Percentiles rank a stretch among this genome's conserved stretches.
Evolutionary conservation across 2,329 filamentous ascomycete genomes (phyloP).

Genomic region (Didymella exigua): DNA sequence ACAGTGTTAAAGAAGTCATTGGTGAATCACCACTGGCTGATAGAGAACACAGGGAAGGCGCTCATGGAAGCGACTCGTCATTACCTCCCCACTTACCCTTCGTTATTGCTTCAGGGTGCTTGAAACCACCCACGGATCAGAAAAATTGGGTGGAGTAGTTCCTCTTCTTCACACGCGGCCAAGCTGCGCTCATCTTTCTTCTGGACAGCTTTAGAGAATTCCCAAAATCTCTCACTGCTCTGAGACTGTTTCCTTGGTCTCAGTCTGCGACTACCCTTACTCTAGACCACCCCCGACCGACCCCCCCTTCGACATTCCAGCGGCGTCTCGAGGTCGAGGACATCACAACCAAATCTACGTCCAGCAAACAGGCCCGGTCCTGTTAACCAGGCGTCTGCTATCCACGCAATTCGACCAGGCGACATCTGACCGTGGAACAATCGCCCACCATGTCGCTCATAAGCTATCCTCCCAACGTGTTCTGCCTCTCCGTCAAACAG

Average conservation of each 20-base stretch:
- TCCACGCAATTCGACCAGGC: background rate
- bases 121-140: constrained; percentile 1
- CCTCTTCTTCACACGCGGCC: background rate
- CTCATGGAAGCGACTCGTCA: constrained; percentile 11
- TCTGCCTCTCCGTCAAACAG: constrained; percentile 55
- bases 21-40: constrained; percentile 12
- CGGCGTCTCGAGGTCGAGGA: background rate
- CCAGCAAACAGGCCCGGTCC: background rate
- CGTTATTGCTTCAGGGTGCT: constrained; percentile 6
- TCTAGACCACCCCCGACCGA: background rate
- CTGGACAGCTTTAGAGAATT: background rate
- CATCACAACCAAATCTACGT: background rate
- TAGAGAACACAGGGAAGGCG: constrained; percentile 4
- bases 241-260: background rate
- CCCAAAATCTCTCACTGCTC: background rate
- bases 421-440: constrained; percentile 2
- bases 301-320: background rate
- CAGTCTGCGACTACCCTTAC: background rate
- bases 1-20: background rate
- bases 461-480: background rate
- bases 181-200: constrained; percentile 1
- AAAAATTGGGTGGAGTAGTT: background rate
- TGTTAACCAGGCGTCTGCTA: background rate
- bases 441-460: constrained; percentile 11
- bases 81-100: constrained; percentile 3